Base-by-base conservation (phyloP, 768 basidiomycete species). In the Cubamyces sp. region DNA sequence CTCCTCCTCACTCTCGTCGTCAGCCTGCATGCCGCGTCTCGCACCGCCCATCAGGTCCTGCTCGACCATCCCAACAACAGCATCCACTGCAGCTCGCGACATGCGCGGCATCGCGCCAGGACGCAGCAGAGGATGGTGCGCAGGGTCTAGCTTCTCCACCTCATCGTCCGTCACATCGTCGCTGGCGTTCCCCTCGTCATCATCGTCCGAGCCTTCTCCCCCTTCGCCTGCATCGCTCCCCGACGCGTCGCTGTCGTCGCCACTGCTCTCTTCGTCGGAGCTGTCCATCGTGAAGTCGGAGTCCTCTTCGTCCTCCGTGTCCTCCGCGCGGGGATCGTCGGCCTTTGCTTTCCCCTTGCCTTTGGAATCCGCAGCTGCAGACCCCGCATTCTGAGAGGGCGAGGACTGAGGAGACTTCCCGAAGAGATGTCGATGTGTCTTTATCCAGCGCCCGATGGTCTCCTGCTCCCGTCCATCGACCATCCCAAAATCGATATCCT, bases 391-490 rank as follows among this genome's bases (percentile, higher is more conserved):
- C 65, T 18, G 3, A 21, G 6, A 23, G 14, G 43, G 19, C 15
- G 45, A 45, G 18, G 65, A 43, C 26, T 43, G 57, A 21, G 14
- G 39, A 9, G 49, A 15, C 43, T 62, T 43, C 41, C 88, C 88
- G 73, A 92, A 88, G 19, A 82, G 61, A 65, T 82, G 78, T 23
- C 82, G 79, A 55, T 85, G 79, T 53, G 76, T 74, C 47, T 83
- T 75, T n/a, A 85, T 81, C 91, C 91, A 92, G 30, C 80, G 78
- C 39, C 78, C 75, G 51, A 92, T 86, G 23, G 82, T 81, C 40
- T 86, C 84, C 67, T 86, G 82, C 70, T 92, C 90, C 65, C 78
- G 79, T 26, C 83, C 84, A 64, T 92, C 91, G 4, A 92, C 80
- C 82, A 91, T 85, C 30, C 81, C 79, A 68, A 92, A 89, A 68